Evolutionary conservation across 352 stramenopile species (phyloP).

Genomic region (Phytophthora fragariae): DNA sequence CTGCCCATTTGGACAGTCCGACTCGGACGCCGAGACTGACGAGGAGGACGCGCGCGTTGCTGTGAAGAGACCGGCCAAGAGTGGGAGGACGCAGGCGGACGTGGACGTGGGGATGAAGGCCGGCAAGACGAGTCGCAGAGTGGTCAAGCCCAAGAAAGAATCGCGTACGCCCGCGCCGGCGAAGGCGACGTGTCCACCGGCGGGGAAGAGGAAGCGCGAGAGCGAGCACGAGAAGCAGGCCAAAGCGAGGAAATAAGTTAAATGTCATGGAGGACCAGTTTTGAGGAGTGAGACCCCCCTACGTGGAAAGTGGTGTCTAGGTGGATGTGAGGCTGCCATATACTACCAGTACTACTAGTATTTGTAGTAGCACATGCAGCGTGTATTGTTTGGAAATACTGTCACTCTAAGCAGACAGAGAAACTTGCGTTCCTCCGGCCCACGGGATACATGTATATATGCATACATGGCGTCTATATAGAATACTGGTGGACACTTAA

Average conservation of each 20-base stretch:
- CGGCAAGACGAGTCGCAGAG: constrained; percentile 25
- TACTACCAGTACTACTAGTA: too few relatives aligned
- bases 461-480: constrained; percentile 27
- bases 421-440: neutral
- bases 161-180: constrained; percentile 6
- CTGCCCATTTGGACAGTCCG: constrained; percentile 37
- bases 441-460: constrained; percentile 5
- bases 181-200: constrained; percentile 3
- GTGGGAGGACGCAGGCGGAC: neutral
- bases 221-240: neutral
- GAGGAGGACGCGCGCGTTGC: neutral
- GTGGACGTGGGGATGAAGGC: constrained; percentile 5
- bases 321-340: too few relatives aligned
- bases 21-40: constrained; percentile 21
- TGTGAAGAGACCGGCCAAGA: constrained; percentile 12
- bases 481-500: constrained; percentile 28
- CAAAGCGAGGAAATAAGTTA: neutral
- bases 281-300: neutral
- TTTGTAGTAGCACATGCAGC: neutral
- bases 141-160: constrained; percentile 25
- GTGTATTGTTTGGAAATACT: neutral
- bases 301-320: too few relatives aligned
- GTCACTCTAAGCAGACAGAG: neutral
- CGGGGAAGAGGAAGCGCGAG: constrained; percentile 34
- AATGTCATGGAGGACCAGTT: neutral